Base-by-base conservation (phyloP, 495 filamentous ascomycete species). In the Penicillium cataractarum region DNA sequence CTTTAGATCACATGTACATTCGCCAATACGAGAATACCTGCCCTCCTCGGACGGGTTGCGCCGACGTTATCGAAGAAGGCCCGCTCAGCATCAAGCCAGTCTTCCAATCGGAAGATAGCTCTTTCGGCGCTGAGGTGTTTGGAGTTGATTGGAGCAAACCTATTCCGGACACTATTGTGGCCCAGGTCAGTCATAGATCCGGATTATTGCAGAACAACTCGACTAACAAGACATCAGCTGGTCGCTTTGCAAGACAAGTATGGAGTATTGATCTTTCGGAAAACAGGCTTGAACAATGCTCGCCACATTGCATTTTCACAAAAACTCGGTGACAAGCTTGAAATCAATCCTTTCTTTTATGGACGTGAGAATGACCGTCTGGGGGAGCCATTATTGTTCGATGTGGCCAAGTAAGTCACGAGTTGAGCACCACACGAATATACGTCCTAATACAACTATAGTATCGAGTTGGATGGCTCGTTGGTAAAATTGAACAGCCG, bases 341-440 rank as follows among this genome's bases (percentile, higher is more conserved):
- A 69, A 48, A 60, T 69, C 40, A 69, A 69, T 26, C 66, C 66
- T 8, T 69, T 69, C 17, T 69, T 66, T 46, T 69, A 66, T 51
- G 66, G 66, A 12, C 63, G 63, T 7, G 64, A 69, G 29, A 69
- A 64, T 54, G 66, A 69, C 27, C 57, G 66, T 24, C 27, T 69
- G 21, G 42, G 48, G 26, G 64, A 69, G 57, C 63, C 60, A 15
- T 33, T 69, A 21, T 35, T 69, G 4, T 69, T 65, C 31, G 66
- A 69, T 39, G 66, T 69, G 32, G 66, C 49, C 4, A 69, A 69
- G 66, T 69, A 51, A 60, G 63, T 19, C 39, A n/a, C 39, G 13
- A n/a, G 15, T 40, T 19, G n/a, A 40, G 7, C 39, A 19, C 39
- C 13, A 19, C 3, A 19, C n/a, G 4, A n/a, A 40, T 17, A 4